Base-by-base conservation (phyloP, 1,284 basidiomycete species). In the Polyporus tsugae region DNA sequence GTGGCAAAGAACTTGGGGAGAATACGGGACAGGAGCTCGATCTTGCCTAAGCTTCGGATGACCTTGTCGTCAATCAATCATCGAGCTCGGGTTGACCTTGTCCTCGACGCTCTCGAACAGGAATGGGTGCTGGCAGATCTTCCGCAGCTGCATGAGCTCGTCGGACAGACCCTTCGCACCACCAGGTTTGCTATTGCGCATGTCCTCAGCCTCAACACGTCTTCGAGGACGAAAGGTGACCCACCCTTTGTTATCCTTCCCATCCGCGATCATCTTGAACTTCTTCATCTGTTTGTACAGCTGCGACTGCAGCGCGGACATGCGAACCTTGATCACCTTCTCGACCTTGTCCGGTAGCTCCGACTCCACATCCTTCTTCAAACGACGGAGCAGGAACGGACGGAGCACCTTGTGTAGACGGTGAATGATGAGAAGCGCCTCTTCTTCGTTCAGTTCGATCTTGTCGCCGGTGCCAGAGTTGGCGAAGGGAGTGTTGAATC, bases 401-500 rank as follows among this genome's bases (percentile, higher is more conserved):
- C 97, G 91, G 33, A 99, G 87, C 75, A 99, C 97, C 84, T 99
- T 99, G 80, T 99, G 98, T 78, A 99, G 82, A 80, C 98, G 97
- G 74, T 97, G 93, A 80, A 99, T 98, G 77, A 99, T 96, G 66
- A 99, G 92, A 63, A 99, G 86, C 2, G 96, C 95, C 85, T 99
- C 98, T 94, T 99, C 98, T 93, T 99, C 98, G 83, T 98, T 99
- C 84, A 99, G 83, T 86, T 98, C 96, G 80, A 99, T 98, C 87
- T 97, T 98, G 82, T 99, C 97, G 22, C 93, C 92, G 0, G 93
- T 92, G 42, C 98, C 97, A 19, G 97, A 96, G 82, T 97, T 99
- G 71, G 98, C 97, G 75, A 99, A 99, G 0, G 98, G 98, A 2
- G 97, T 98, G 83, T 99, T 99, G 87, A 99, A 99, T 98, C 98